Percentiles rank a stretch among this genome's conserved stretches.
phyloP scores from a whole-genome alignment of 495 filamentous ascomycete species.

The Glarea lozoyensis region DNA sequence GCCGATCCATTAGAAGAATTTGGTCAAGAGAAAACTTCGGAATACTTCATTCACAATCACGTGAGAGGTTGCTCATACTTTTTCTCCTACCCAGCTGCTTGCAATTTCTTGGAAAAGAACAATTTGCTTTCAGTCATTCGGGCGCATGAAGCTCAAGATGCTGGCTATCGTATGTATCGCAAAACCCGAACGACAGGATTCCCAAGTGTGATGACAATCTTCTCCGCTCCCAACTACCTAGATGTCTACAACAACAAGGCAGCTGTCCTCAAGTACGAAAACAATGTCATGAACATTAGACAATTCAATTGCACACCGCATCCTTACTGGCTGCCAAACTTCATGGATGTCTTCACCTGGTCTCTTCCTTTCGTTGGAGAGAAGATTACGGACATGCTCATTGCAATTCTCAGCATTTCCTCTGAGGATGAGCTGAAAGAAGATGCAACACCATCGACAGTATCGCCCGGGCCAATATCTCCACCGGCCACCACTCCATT shows the following conservation, averaged over 20 bases:
- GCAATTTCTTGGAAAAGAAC: constrained; percentile 97
- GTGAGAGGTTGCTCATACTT: constrained; percentile 98
- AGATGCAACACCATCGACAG: constrained; percentile 47
- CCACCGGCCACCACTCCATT: constrained; percentile 47
- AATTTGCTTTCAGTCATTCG: constrained; percentile 95
- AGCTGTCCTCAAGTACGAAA: constrained; percentile 96
- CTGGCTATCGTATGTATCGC: constrained; percentile 97
- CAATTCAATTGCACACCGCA: constrained; percentile 99
- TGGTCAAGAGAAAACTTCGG: constrained; percentile 93
- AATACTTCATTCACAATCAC: constrained; percentile 97
- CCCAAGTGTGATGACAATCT: constrained; percentile 99
- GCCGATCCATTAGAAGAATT: constrained; percentile 98
- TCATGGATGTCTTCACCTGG: constrained; percentile 99
- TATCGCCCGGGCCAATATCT: constrained; percentile 54
- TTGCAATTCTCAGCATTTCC: constrained; percentile 95
- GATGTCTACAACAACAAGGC: constrained; percentile 99
- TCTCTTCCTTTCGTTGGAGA: constrained; percentile 97
- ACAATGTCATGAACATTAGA: constrained; percentile 99
- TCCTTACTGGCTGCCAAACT: constrained; percentile 98
- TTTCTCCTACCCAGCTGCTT: constrained; percentile 98
- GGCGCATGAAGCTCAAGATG: constrained; percentile 98
- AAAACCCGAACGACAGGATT: constrained; percentile 98
- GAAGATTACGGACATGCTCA: constrained; percentile 99
- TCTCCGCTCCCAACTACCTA: constrained; percentile 96
- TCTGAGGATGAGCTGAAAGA: constrained; percentile 93